Evolutionary conservation across 768 basidiomycete genomes (phyloP).

Genomic region (Auriscalpium orientale): DNA sequence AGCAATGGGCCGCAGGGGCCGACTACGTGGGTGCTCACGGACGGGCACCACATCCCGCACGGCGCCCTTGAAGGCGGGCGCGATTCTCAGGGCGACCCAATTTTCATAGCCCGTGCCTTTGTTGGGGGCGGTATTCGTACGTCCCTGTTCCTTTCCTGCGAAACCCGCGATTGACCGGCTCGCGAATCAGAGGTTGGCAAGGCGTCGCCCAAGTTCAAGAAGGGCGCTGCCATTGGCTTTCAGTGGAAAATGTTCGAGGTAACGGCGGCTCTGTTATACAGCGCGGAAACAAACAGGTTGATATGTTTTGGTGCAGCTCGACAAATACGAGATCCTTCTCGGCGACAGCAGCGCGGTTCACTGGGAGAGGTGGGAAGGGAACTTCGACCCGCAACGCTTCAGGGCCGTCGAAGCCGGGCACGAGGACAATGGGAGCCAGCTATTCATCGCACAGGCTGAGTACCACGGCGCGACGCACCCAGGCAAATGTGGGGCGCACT

Average conservation of each 20-base stretch:
- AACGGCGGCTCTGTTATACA: constrained; percentile 6
- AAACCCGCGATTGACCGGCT: constrained; percentile 3
- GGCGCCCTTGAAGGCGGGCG: constrained; percentile 48
- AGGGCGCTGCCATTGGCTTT: constrained; percentile 61
- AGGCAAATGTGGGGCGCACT: constrained; percentile 53
- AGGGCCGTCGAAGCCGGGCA: constrained; percentile 61
- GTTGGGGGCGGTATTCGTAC: constrained; percentile 50
- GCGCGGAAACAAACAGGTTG: no score
- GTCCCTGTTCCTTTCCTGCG: constrained; percentile 6
- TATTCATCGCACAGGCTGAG: constrained; percentile 56
- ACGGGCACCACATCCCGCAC: constrained; percentile 52
- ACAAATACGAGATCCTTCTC: constrained; percentile 62
- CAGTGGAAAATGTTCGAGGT: constrained; percentile 53
- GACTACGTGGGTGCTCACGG: constrained; percentile 53
- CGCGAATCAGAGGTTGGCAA: constrained; percentile 54
- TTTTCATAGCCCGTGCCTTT: constrained; percentile 57
- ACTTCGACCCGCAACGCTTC: constrained; percentile 34
- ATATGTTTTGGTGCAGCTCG: constrained; percentile 31
- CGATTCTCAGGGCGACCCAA: constrained; percentile 38
- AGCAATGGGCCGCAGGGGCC: constrained; percentile 37
- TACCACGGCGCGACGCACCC: constrained; percentile 47
- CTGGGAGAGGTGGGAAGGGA: constrained; percentile 49
- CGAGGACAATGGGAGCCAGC: constrained; percentile 50
- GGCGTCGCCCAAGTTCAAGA: constrained; percentile 46
- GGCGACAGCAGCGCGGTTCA: constrained; percentile 47